phyloP scores from a whole-genome alignment of 2,329 filamentous ascomycete species.

The Monosporascus sp. region DNA sequence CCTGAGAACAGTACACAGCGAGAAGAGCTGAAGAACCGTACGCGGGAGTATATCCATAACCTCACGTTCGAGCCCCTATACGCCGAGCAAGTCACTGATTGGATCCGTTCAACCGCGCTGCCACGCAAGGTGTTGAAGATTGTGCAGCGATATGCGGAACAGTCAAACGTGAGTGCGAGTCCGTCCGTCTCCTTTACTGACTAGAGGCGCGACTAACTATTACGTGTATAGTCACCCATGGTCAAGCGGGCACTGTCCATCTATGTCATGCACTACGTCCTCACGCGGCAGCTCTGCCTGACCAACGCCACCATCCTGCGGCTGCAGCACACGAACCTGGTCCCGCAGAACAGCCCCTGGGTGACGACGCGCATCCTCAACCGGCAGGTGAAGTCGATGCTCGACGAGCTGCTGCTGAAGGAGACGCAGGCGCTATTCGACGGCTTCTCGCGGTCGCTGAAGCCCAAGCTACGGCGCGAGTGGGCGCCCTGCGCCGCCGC shows the following conservation, averaged over 20 bases:
- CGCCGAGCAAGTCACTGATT: conserved; percentile 46
- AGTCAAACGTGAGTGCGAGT: conserved; percentile 35
- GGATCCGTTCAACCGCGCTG: conserved; percentile 38
- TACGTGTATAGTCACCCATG: conserved; percentile 36
- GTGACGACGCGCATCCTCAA: conserved; percentile 51
- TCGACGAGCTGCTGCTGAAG: conserved; percentile 49
- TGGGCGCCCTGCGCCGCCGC: conserved; percentile 55
- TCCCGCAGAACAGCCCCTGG: conserved; percentile 39
- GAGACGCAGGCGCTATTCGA: conserved; percentile 50
- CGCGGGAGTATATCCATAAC: conserved; percentile 45
- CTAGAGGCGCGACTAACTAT: not conserved
- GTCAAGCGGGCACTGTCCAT: conserved; percentile 50
- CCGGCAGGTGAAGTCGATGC: conserved; percentile 51
- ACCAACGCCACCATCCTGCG: conserved; percentile 38
- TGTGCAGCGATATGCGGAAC: conserved; percentile 42
- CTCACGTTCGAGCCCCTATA: conserved; percentile 44
- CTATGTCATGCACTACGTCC: conserved; percentile 53
- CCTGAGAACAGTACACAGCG: conserved; percentile 34
- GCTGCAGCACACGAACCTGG: conserved; percentile 36
- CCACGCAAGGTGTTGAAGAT: conserved; percentile 43
- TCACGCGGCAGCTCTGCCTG: conserved; percentile 50
- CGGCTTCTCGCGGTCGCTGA: conserved; percentile 47
- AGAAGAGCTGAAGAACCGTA: conserved; percentile 41
- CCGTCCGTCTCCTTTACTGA: too few species aligned
- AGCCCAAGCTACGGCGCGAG: conserved; percentile 47